These are phyloP conservation scores for Casuarina glauca DNA, from an alignment of 306 rosid species.

Conservation along the genomic window DNA sequence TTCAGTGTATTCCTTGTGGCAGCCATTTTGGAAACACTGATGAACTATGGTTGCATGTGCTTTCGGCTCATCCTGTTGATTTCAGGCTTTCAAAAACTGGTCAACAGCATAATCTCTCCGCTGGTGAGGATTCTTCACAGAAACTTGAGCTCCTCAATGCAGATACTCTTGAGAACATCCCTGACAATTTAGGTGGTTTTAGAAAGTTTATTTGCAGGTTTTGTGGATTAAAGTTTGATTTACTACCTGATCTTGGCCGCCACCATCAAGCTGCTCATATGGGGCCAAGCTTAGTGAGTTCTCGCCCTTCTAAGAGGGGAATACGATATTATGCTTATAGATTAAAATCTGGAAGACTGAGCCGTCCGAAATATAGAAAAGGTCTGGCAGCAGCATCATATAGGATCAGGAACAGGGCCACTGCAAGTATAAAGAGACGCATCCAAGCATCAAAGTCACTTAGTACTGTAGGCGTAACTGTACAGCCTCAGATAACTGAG, in stretches of 20 bases:
- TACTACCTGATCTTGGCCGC: constrained; percentile 96
- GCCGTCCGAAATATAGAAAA: constrained; percentile 80
- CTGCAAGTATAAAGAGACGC: constrained; percentile 65
- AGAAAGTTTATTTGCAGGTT: constrained; percentile 85
- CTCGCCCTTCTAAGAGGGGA: constrained; percentile 77
- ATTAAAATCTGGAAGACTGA: constrained; percentile 90
- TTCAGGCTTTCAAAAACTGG: constrained; percentile 63
- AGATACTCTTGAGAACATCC: constrained; percentile 54
- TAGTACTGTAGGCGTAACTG: constrained; percentile 41
- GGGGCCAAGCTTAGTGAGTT: constrained; percentile 71
- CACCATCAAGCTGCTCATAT: constrained; percentile 99
- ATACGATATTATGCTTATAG: constrained; percentile 79
- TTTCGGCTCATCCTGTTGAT: constrained; percentile 64
- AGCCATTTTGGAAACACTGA: constrained; percentile 87
- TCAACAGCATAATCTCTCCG: constrained; percentile 47
- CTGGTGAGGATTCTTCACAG: constrained; percentile 52
- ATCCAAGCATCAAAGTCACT: constrained; percentile 71
- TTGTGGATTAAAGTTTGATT: constrained; percentile 94
- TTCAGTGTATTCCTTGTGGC: constrained; percentile 95
- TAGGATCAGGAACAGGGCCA: constrained; percentile 79
- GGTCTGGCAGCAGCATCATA: constrained; percentile 73
- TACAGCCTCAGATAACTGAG: constrained; percentile 53
- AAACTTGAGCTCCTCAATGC: constrained; percentile 52
- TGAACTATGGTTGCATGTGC: constrained; percentile 87
- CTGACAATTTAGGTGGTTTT: constrained; percentile 52